Evolutionary conservation across 805 yeast genomes (phyloP).

Genomic region (Ogataea paradorogensis): DNA sequence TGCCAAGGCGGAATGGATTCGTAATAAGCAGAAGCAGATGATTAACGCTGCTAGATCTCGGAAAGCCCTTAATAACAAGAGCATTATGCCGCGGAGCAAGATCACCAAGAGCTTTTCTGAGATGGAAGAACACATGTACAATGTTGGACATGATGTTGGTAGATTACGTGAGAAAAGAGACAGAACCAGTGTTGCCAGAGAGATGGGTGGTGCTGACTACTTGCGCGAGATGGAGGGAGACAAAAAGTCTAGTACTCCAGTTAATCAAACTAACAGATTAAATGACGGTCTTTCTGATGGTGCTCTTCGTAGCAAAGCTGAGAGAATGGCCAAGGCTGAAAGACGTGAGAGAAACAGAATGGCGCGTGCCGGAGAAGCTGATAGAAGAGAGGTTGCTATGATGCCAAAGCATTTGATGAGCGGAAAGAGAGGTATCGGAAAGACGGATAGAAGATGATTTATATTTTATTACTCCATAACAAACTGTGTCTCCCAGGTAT

Average conservation of each 20-base stretch:
- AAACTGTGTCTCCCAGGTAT: slow-evolving; percentile 35
- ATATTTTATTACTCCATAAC: slow-evolving; percentile 28
- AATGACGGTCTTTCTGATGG: slow-evolving; percentile 86
- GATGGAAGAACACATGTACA: slow-evolving; percentile 86
- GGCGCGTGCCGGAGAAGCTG: slow-evolving; percentile 95
- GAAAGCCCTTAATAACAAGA: slow-evolving; percentile 81
- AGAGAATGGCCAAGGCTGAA: slow-evolving; percentile 80
- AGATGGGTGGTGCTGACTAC: slow-evolving; percentile 74
- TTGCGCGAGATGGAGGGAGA: slow-evolving; percentile 43
- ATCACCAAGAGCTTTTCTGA: slow-evolving; percentile 68
- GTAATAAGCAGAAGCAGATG: slow-evolving; percentile 94
- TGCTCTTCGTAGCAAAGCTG: slow-evolving; percentile 76
- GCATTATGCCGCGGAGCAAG: slow-evolving; percentile 89
- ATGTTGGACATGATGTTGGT: slow-evolving; percentile 83
- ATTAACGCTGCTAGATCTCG: slow-evolving; percentile 81
- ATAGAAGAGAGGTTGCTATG: slow-evolving; percentile 81
- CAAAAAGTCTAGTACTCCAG: slow-evolving; percentile 37
- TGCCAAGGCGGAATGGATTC: slow-evolving; percentile 92
- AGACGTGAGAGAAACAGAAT: slow-evolving; percentile 91
- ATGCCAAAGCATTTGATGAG: slow-evolving; percentile 91
- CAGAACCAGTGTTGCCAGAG: slow-evolving; percentile 24
- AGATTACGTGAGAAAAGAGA: slow-evolving; percentile 47
- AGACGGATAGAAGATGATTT: slow-evolving; percentile 77
- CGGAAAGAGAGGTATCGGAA: slow-evolving; percentile 97
- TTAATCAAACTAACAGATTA: slow-evolving; percentile 71